Conservation (phyloP, 805 yeast species). For the Saturnispora kantuleensis region DNA sequence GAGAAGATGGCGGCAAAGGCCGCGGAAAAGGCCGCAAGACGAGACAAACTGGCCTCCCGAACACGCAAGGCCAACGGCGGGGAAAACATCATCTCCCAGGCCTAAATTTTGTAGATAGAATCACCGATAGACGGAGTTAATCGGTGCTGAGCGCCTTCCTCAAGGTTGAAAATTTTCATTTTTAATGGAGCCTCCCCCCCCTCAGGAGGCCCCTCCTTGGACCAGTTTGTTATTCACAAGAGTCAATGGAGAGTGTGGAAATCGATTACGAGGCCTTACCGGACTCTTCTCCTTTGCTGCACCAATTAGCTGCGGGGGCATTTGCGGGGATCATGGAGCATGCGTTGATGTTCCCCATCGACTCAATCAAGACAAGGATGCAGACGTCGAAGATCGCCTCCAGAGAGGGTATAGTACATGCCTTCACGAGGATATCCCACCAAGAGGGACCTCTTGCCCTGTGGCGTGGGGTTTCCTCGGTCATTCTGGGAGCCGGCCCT, state of each 20-base stretch:
- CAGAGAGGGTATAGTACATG: slow-evolving; percentile 43
- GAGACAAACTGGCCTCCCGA: slow-evolving; percentile 20
- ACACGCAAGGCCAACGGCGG: not conserved
- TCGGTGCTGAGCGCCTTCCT: too few species aligned
- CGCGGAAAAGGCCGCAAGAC: slow-evolving; percentile 27
- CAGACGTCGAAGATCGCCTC: slow-evolving; percentile 40
- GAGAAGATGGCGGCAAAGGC: slow-evolving; percentile 27
- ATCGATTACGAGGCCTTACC: slow-evolving; percentile 91
- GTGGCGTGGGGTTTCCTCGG: slow-evolving; percentile 91
- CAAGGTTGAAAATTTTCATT: too few species aligned
- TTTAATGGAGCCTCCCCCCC: too few species aligned
- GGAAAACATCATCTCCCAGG: not conserved
- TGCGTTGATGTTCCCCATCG: slow-evolving; percentile 92
- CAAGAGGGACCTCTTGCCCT: slow-evolving; percentile 81
- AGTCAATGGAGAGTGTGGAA: slow-evolving; percentile 26
- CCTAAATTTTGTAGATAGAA: too few species aligned
- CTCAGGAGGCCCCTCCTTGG: too few species aligned
- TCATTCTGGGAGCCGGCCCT: slow-evolving; percentile 96
- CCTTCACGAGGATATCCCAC: slow-evolving; percentile 68
- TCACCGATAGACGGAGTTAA: too few species aligned
- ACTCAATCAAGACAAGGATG: slow-evolving; percentile 93
- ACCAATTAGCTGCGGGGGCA: slow-evolving; percentile 89
- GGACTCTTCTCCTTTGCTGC: slow-evolving; percentile 67
- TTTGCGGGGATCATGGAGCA: slow-evolving; percentile 99
- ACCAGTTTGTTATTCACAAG: too few species aligned